Evolutionary conservation across 768 basidiomycete species (phyloP), one percentile per base, ranked within the genome.

Genomic region (Lentinula sp.): DNA sequence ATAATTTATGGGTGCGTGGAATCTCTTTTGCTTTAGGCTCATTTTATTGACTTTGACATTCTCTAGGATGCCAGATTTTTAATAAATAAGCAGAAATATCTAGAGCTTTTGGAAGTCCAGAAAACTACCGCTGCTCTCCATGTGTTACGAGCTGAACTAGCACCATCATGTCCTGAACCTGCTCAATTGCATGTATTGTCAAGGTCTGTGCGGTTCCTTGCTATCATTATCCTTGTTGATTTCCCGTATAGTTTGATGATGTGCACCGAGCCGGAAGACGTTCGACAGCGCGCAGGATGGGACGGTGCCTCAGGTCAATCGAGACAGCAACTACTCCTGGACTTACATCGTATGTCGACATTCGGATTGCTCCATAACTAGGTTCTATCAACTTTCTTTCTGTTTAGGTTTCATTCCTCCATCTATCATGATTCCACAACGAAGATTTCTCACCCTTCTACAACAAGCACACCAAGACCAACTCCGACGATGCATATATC

Each of bases 81-180:
- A 63, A 91, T 99, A 65, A 88, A 87, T 62, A 88, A 91, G 74
- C 97, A 99, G 82, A 95, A 97, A 76, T 99, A 97, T 73, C 80
- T 98, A 45, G 97, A 99, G 70, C 79, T 92, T 18, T 79, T 99
- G 54, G 96, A 98, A 68, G 81, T 84, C 4, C 84, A 83, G 67
- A 86, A 87, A 75, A 89, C 86, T 2, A 90, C 90, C 49, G 80
- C 82, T 63, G 97, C 97, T 13, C 75, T 99, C 43, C 82, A 88
- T 59, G 90, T 96, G 7, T 77, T 99, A 53, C 85, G 97, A 51
- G 86, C 88, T 63, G 95, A 97, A 69, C 77, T 99, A 42, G 93
- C 95, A 8, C 90, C 93, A 49, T 71, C 93, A 57, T 85, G 88
- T 63, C 81, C 84, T 43, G 88, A 93, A 69, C 75, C 90, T 16